Percentiles rank a stretch among this genome's conserved stretches.
phyloP scores from a whole-genome alignment of 2,329 filamentous ascomycete species.

The Geoglossum cookeanum region DNA sequence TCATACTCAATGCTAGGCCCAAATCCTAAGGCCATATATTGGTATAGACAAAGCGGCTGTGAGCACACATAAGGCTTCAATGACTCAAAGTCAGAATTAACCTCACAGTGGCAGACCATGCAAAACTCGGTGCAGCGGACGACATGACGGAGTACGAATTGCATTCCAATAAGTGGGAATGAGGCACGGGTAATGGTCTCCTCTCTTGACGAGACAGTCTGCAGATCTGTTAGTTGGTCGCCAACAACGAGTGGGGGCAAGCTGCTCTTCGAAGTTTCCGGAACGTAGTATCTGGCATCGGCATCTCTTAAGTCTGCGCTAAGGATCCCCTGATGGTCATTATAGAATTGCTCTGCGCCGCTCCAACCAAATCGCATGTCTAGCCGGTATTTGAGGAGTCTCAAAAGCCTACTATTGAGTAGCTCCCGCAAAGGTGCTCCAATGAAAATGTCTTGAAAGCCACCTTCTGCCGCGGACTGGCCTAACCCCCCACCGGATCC shows the following conservation, averaged over 20 bases:
- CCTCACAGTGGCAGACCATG: conserved; percentile 58
- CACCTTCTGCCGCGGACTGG: conserved; percentile 10
- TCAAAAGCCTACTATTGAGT: conserved; percentile 44
- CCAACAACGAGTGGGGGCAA: conserved; percentile 9
- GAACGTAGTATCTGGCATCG: conserved; percentile 5
- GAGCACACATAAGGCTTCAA: conserved; percentile 62
- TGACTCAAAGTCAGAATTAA: conserved; percentile 44
- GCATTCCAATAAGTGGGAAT: conserved; percentile 41
- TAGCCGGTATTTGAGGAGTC: conserved; percentile 40
- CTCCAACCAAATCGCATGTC: conserved; percentile 41
- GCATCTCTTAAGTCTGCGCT: conserved; percentile 8
- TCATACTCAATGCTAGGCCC: conserved; percentile 75
- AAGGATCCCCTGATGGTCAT: conserved; percentile 24
- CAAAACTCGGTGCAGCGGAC: conserved; percentile 73
- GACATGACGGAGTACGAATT: conserved; percentile 60
- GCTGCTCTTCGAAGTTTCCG: not conserved
- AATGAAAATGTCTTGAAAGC: conserved; percentile 37
- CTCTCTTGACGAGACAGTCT: not conserved
- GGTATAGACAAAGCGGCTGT: conserved; percentile 58
- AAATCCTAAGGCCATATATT: conserved; percentile 74
- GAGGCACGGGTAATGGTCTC: conserved; percentile 16
- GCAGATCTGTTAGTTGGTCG: conserved; percentile 16
- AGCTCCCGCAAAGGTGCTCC: conserved; percentile 51
- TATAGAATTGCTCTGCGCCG: conserved; percentile 40
- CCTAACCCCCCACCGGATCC: not conserved